A percentile compares a stretch with the other conserved stretches of the same genome.
These are phyloP conservation scores for Petrea volubilis DNA, from an alignment of 257 asterid species.

Conservation along the genomic window DNA sequence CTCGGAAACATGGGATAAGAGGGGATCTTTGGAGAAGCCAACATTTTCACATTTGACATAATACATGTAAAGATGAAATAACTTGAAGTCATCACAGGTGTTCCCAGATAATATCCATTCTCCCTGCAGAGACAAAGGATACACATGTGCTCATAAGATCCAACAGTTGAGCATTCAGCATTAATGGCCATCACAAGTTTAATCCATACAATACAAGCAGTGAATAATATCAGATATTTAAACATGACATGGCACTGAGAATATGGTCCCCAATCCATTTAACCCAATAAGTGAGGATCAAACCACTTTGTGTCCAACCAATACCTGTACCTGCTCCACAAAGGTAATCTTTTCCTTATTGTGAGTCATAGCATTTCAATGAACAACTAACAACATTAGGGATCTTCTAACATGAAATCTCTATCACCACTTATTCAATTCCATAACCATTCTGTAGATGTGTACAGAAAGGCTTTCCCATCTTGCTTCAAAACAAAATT, in stretches of 20 bases:
- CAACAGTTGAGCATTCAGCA: conserved; percentile 8
- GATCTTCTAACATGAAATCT: background rate
- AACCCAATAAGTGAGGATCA: background rate
- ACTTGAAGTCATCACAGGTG: conserved; percentile 50
- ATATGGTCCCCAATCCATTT: background rate
- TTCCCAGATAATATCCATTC: conserved; percentile 88
- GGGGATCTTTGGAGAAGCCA: conserved; percentile 86
- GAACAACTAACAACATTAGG: background rate
- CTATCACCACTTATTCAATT: background rate
- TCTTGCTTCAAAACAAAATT: background rate
- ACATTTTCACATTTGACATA: conserved; percentile 65
- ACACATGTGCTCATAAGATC: conserved; percentile 18
- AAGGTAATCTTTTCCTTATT: background rate
- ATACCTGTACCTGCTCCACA: background rate
- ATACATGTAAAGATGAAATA: conserved; percentile 69
- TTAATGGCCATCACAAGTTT: background rate
- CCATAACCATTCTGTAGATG: background rate
- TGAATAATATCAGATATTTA: background rate
- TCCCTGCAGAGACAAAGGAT: conserved; percentile 58
- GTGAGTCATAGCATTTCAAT: too few relatives aligned
- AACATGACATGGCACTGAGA: background rate
- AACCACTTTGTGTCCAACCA: background rate
- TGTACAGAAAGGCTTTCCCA: background rate
- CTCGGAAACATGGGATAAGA: conserved; percentile 80
- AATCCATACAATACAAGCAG: background rate